These are phyloP conservation scores for Aspergillus hortae DNA, from an alignment of 2,329 filamentous ascomycete genomes.

Conservation along the genomic window DNA sequence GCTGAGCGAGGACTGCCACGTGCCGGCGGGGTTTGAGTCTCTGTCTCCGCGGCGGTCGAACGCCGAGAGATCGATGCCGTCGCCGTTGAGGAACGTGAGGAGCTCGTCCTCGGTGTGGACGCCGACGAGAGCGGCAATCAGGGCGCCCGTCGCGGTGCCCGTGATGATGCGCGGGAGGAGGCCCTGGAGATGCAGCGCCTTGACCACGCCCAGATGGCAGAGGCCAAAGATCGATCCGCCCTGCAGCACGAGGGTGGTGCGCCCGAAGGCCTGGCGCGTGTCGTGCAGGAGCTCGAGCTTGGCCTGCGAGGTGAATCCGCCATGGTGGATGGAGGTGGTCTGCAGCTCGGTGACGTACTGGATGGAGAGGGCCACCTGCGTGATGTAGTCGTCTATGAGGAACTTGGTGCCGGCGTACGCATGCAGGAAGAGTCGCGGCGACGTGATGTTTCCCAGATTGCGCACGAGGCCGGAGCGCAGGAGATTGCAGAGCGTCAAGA, in stretches of 20 bases:
- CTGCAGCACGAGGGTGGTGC: constrained; percentile 80
- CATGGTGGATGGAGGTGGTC: constrained; percentile 49
- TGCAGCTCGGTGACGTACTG: constrained; percentile 70
- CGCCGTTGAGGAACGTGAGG: constrained; percentile 69
- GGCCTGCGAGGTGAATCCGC: constrained; percentile 64
- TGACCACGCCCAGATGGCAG: constrained; percentile 86
- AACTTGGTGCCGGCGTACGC: constrained; percentile 87
- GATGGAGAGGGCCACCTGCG: constrained; percentile 76
- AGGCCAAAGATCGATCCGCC: constrained; percentile 89
- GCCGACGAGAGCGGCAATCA: constrained; percentile 84
- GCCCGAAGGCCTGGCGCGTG: constrained; percentile 81
- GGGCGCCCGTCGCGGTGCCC: constrained; percentile 82
- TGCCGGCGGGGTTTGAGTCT: constrained; percentile 13
- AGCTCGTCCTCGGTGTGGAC: constrained; percentile 85
- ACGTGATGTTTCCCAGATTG: constrained; percentile 88
- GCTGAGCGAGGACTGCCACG: constrained; percentile 21
- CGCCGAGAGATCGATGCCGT: constrained; percentile 76
- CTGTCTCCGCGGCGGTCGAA: constrained; percentile 54
- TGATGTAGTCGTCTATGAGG: constrained; percentile 86
- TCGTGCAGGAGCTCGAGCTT: constrained; percentile 86
- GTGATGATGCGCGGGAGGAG: constrained; percentile 86
- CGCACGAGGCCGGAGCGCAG: constrained; percentile 73
- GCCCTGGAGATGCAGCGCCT: constrained; percentile 75
- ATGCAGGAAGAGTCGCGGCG: constrained; percentile 75
- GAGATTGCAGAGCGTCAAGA: constrained; percentile 72